phyloP scores from a whole-genome alignment of 805 yeast genomes.

The Kuraishia piskuri region DNA sequence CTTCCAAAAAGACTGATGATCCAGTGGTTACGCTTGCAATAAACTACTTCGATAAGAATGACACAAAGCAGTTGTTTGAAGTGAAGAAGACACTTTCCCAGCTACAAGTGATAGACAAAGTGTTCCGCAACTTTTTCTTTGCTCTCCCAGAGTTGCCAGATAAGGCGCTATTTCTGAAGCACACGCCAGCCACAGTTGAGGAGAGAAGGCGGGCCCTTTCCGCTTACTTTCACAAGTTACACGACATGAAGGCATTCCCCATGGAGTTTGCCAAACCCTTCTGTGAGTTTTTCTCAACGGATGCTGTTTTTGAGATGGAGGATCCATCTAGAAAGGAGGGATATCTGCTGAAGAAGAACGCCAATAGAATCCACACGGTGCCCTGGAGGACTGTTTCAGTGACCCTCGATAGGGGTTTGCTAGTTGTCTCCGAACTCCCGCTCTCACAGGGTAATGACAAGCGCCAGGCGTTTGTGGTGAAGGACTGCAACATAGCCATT shows the following conservation, averaged over 20 bases:
- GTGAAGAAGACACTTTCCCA: conserved; percentile 57
- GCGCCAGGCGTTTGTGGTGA: conserved; percentile 14
- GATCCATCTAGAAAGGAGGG: conserved; percentile 9
- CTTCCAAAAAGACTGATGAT: conserved; percentile 39
- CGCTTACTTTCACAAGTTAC: conserved; percentile 50
- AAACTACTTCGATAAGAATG: conserved; percentile 51
- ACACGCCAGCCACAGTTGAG: conserved; percentile 61
- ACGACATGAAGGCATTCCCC: conserved; percentile 51
- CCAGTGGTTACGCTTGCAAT: conserved; percentile 55
- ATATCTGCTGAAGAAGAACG: conserved; percentile 5
- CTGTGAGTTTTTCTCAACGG: conserved; percentile 60
- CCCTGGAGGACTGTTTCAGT: conserved; percentile 7
- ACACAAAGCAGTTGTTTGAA: conserved; percentile 52
- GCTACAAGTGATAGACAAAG: conserved; percentile 52
- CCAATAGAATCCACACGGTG: conserved; percentile 4
- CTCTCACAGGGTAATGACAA: conserved; percentile 15
- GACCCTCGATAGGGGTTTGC: conserved; percentile 3
- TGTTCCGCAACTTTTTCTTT: conserved; percentile 44
- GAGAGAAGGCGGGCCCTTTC: conserved; percentile 44
- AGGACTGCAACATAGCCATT: conserved; percentile 15
- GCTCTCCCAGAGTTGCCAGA: conserved; percentile 64
- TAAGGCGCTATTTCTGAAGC: conserved; percentile 42
- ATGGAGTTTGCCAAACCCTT: conserved; percentile 39
- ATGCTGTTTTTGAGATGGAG: conserved; percentile 32
- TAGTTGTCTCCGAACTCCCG: conserved; percentile 9